Evolutionary conservation across 805 yeast species (phyloP).

Genomic region (Barnettozyma pratensis): DNA sequence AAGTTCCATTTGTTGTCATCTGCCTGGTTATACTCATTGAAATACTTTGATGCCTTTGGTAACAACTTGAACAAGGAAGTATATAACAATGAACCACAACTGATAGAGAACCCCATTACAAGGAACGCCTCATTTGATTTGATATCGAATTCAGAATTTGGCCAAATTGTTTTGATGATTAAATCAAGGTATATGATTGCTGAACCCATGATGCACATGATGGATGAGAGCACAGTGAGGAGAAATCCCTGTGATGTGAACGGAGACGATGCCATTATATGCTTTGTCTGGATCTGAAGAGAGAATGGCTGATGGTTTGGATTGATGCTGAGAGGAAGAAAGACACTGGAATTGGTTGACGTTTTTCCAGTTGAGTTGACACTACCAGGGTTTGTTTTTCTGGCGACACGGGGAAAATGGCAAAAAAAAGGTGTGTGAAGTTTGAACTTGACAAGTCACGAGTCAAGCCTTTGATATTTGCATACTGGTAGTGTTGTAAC

Average conservation of each 20-base stretch:
- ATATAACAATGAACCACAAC: constrained; percentile 77
- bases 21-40: constrained; percentile 24
- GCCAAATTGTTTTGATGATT: constrained; percentile 42
- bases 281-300: too few relatives aligned
- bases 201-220: constrained; percentile 71
- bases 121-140: constrained; percentile 59
- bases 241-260: constrained; percentile 49
- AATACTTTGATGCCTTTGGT: constrained; percentile 58
- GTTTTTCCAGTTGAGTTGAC: too few relatives aligned
- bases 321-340: too few relatives aligned
- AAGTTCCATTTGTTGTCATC: constrained; percentile 10
- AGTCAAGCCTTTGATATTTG: too few relatives aligned
- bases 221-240: constrained; percentile 58
- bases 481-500: too few relatives aligned
- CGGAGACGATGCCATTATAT: not conserved
- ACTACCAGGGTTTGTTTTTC: too few relatives aligned
- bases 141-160: constrained; percentile 42
- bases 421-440: too few relatives aligned
- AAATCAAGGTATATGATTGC: constrained; percentile 57
- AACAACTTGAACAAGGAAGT: constrained; percentile 73
- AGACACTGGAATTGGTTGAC: too few relatives aligned
- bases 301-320: too few relatives aligned
- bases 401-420: too few relatives aligned
- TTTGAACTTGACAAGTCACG: too few relatives aligned
- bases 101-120: constrained; percentile 67